phyloP scores from a whole-genome alignment of 2,329 filamentous ascomycete species.

The Fusarium gaditjirri region DNA sequence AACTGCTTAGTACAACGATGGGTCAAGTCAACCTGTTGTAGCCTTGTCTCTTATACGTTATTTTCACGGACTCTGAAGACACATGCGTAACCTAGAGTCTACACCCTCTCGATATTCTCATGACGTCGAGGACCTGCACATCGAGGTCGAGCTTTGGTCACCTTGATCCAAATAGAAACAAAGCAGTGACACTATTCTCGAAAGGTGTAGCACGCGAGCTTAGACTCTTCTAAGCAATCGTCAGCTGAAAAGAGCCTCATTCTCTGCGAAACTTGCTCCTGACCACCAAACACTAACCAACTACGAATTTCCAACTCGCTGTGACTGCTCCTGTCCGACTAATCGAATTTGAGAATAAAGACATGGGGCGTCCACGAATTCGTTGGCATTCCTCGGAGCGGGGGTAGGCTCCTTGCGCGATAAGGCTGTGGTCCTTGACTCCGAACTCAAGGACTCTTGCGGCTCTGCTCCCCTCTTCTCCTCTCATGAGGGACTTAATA shows the following conservation, averaged over 20 bases:
- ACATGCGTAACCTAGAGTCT: not conserved
- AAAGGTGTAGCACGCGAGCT: not conserved
- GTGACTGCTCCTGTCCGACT: not conserved
- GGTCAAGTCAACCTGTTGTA: not conserved
- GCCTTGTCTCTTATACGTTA: not conserved
- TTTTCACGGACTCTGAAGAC: not conserved
- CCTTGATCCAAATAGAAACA: not conserved
- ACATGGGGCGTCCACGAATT: constrained; percentile 2
- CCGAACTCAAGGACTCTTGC: not conserved
- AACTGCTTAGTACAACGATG: not conserved
- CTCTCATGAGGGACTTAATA: constrained; percentile 6
- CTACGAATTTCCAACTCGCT: not conserved
- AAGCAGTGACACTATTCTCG: not conserved
- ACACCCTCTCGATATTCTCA: constrained; percentile 12
- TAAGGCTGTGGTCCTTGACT: not conserved
- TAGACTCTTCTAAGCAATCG: not conserved
- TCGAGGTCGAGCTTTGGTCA: not conserved
- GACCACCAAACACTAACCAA: not conserved
- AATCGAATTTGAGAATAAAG: not conserved
- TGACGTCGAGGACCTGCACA: constrained; percentile 2
- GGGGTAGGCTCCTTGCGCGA: not conserved
- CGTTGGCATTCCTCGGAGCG: not conserved
- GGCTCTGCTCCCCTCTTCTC: constrained; percentile 20
- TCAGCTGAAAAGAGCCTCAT: constrained; percentile 11
- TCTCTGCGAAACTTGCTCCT: not conserved